Evolutionary conservation across 352 stramenopile species (phyloP).

Genomic region (Blastocystis sp.): DNA sequence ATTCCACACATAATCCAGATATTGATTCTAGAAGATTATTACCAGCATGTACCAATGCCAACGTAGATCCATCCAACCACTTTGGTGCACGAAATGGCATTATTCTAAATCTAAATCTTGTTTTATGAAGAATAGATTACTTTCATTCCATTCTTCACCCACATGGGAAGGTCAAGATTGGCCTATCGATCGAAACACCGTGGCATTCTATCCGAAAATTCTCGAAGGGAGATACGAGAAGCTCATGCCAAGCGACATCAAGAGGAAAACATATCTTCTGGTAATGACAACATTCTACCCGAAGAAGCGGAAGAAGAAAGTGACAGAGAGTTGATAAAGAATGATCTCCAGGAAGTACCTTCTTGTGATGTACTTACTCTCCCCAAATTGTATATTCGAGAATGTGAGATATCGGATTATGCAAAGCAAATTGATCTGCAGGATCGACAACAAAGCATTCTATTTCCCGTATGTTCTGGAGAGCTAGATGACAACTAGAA

Average conservation of each 20-base stretch:
- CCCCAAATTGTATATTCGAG: conserved; percentile 48
- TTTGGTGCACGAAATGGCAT: conserved; percentile 13
- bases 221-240: conserved; percentile 28
- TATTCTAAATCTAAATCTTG: background rate
- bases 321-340: background rate
- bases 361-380: background rate
- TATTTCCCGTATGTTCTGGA: background rate
- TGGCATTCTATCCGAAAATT: conserved; percentile 52
- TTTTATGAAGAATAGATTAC: background rate
- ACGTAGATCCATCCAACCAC: conserved; percentile 24
- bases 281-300: background rate
- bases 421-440: background rate
- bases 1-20: conserved; percentile 48
- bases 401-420: background rate
- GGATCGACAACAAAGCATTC: background rate
- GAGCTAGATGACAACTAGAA: background rate
- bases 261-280: background rate
- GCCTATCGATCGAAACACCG: conserved; percentile 42
- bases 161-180: conserved; percentile 43
- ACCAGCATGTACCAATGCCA: background rate
- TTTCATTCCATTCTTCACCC: background rate
- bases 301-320: background rate
- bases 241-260: background rate
- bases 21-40: background rate
- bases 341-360: conserved; percentile 1